A percentile compares a stretch with the other conserved stretches of the same genome.
Conservation (phyloP, 257 asterid species). For the Buddleja alternifolia region DNA sequence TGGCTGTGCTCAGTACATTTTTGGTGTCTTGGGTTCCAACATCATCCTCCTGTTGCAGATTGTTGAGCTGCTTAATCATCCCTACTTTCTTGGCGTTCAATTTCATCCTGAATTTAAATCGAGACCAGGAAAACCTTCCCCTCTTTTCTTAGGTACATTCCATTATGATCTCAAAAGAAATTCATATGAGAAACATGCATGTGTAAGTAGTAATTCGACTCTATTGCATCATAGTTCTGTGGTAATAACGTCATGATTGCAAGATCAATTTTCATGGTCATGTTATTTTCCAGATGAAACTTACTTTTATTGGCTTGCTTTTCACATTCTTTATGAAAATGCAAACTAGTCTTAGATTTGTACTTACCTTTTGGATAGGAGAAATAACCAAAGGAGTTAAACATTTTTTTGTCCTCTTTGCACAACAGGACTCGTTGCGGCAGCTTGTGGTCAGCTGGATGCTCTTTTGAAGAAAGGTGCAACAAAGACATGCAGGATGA, state of each 20-base stretch:
- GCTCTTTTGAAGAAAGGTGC: constrained; percentile 47
- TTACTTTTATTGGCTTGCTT: not conserved
- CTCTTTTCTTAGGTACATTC: constrained; percentile 62
- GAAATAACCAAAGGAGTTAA: not conserved
- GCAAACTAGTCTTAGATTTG: not conserved
- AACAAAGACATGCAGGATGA: constrained; percentile 35
- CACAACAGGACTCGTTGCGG: constrained; percentile 68
- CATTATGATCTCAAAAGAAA: not conserved
- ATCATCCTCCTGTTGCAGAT: constrained; percentile 46
- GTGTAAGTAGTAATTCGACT: not conserved
- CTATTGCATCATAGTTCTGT: not conserved
- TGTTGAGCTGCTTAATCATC: constrained; percentile 67
- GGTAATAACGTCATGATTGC: not conserved
- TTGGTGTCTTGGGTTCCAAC: constrained; percentile 11
- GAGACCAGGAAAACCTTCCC: constrained; percentile 77
- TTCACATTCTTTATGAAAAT: not conserved
- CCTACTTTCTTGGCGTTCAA: constrained; percentile 73
- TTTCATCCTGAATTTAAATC: constrained; percentile 84
- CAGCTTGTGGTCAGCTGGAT: constrained; percentile 73
- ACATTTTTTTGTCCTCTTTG: not conserved
- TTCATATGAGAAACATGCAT: constrained; percentile 1
- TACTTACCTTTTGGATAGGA: not conserved
- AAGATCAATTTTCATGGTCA: not conserved
- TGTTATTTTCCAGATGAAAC: not conserved
- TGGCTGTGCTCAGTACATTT: not conserved